A percentile compares a stretch with the other conserved stretches of the same genome.
These are phyloP conservation scores for Meripilus lineatus DNA, from an alignment of 1,284 basidiomycete species.

Conservation along the genomic window DNA sequence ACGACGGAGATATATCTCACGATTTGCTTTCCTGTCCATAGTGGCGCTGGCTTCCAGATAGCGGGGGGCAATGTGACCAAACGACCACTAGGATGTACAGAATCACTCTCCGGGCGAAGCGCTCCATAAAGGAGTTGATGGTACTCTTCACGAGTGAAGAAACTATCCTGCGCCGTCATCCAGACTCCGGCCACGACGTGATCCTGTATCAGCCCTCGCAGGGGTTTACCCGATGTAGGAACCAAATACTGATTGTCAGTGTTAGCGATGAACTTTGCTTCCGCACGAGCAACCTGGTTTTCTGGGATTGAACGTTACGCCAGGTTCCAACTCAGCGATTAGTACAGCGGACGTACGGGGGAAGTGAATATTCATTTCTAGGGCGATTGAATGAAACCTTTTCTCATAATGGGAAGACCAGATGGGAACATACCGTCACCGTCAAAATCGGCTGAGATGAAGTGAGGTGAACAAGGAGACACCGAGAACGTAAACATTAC, in stretches of 20 bases:
- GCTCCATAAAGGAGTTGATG: conserved; percentile 97
- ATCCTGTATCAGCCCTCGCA: conserved; percentile 98
- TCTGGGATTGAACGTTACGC: conserved; percentile 40
- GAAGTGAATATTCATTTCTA: conserved; percentile 99
- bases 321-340: not conserved
- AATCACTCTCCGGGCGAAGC: conserved; percentile 81
- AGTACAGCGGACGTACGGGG: conserved; percentile 81
- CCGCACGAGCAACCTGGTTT: conserved; percentile 89
- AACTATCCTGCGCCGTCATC: conserved; percentile 97
- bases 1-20: conserved; percentile 42
- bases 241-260: conserved; percentile 99
- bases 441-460: conserved; percentile 87
- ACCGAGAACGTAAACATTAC: conserved; percentile 19
- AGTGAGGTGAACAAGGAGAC: conserved; percentile 5
- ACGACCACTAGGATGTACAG: conserved; percentile 56
- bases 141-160: conserved; percentile 95
- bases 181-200: conserved; percentile 98
- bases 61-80: conserved; percentile 87
- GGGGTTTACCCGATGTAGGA: conserved; percentile 95
- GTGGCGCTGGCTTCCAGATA: conserved; percentile 84
- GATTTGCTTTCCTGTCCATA: conserved; percentile 99
- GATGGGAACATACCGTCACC: conserved; percentile 72
- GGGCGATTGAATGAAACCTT: conserved; percentile 13
- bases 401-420: conserved; percentile 1
- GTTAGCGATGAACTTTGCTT: conserved; percentile 93